Conservation (phyloP, 768 basidiomycete genomes). For the Artomyces pyxidatus region DNA sequence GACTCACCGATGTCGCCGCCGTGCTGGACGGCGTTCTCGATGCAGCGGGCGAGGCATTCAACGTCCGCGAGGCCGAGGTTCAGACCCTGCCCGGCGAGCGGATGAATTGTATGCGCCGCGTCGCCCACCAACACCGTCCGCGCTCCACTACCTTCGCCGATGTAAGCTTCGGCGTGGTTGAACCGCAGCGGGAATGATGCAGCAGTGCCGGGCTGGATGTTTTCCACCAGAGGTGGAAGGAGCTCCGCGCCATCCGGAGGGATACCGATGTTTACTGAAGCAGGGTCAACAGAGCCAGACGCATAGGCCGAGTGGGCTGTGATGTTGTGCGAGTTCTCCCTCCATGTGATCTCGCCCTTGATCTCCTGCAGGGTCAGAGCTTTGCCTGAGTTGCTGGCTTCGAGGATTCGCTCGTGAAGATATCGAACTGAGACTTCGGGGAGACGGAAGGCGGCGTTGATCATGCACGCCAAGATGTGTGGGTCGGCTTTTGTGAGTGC, state of each 20-base stretch:
- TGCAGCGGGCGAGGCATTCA: constrained; percentile 56
- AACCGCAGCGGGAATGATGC: constrained; percentile 90
- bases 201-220: constrained; percentile 61
- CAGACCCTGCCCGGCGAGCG: constrained; percentile 92
- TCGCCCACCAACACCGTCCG: constrained; percentile 91
- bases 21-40: constrained; percentile 43
- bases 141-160: constrained; percentile 57
- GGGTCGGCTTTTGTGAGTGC: constrained; percentile 61
- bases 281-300: constrained; percentile 29
- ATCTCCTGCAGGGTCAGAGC: constrained; percentile 44
- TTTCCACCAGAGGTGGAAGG: constrained; percentile 68
- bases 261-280: constrained; percentile 32
- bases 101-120: constrained; percentile 92
- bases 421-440: constrained; percentile 68
- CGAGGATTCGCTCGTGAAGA: constrained; percentile 53
- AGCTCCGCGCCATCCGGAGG: constrained; percentile 52
- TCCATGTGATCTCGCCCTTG: constrained; percentile 57
- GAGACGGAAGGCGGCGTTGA: constrained; percentile 87
- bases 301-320: constrained; percentile 57
- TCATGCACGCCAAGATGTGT: constrained; percentile 57
- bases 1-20: constrained; percentile 81
- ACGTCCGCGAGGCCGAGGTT: constrained; percentile 92
- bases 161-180: constrained; percentile 79
- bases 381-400: constrained; percentile 36
- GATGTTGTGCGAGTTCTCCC: constrained; percentile 66